Evolutionary conservation across 1,284 basidiomycete species (phyloP).

Genomic region (Apiotrichum mycotoxinovorans): DNA sequence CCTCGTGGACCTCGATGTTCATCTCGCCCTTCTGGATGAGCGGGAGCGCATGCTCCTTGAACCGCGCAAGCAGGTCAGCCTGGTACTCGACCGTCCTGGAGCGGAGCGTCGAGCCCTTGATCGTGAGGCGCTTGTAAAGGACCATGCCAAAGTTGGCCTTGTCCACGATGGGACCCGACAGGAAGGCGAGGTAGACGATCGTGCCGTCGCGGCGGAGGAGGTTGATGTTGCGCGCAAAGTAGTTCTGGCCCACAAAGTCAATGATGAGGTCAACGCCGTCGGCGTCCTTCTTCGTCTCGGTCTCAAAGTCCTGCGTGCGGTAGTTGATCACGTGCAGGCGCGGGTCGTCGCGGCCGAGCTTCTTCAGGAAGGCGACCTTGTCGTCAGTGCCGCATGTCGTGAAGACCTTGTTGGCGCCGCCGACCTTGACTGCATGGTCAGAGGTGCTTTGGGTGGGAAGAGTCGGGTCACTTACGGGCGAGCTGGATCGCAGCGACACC

Average conservation of each 20-base stretch:
- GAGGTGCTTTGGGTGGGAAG: background rate
- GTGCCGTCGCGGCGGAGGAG: constrained; percentile 72
- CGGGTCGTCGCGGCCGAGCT: constrained; percentile 53
- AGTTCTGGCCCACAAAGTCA: constrained; percentile 68
- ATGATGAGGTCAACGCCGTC: constrained; percentile 65
- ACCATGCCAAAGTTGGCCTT: constrained; percentile 63
- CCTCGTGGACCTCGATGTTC: constrained; percentile 70
- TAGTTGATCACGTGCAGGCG: constrained; percentile 78
- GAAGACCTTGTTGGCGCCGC: constrained; percentile 59
- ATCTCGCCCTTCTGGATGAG: constrained; percentile 65
- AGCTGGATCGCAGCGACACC: constrained; percentile 88
- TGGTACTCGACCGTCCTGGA: constrained; percentile 78
- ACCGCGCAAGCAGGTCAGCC: constrained; percentile 67
- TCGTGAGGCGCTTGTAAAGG: constrained; percentile 74
- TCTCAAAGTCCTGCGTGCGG: constrained; percentile 63
- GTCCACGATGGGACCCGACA: constrained; percentile 62
- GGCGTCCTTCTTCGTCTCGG: constrained; percentile 49
- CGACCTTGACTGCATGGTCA: constrained; percentile 29
- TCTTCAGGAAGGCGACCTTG: constrained; percentile 74
- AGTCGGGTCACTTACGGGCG: constrained; percentile 54
- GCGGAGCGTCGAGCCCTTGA: constrained; percentile 85
- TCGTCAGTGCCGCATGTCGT: constrained; percentile 80
- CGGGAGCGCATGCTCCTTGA: constrained; percentile 57
- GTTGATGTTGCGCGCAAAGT: constrained; percentile 78
- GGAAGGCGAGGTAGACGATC: constrained; percentile 55